Evolutionary conservation across 2,329 filamentous ascomycete species (phyloP).

Genomic region (Bimuria novae-zelandiae): DNA sequence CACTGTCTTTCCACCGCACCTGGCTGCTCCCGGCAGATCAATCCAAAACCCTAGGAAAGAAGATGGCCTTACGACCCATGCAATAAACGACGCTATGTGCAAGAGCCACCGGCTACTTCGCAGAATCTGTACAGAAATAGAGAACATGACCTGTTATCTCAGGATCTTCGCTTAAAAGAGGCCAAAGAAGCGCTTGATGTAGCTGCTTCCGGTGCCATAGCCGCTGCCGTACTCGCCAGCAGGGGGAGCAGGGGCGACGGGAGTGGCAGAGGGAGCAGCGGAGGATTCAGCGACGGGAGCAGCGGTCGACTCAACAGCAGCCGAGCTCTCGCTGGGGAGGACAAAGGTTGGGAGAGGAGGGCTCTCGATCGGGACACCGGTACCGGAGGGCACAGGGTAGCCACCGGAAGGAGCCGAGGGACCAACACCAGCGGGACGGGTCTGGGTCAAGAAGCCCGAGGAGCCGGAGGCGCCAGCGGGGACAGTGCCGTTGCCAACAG

Average conservation of each 20-base stretch:
- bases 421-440: slow-evolving; percentile 25
- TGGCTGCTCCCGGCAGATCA: slow-evolving; percentile 17
- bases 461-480: slow-evolving; percentile 26
- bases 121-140: slow-evolving; percentile 12
- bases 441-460: slow-evolving; percentile 40
- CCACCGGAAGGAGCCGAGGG: slow-evolving; percentile 18
- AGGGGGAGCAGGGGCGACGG: slow-evolving; percentile 20
- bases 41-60: slow-evolving; percentile 6
- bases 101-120: slow-evolving; percentile 10
- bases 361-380: slow-evolving; percentile 17
- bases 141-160: background rate
- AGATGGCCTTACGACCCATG: slow-evolving; percentile 3
- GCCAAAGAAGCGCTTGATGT: slow-evolving; percentile 12
- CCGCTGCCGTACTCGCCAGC: slow-evolving; percentile 14
- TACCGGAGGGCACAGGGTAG: slow-evolving; percentile 8
- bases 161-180: slow-evolving; percentile 1
- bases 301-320: slow-evolving; percentile 21
- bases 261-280: slow-evolving; percentile 18
- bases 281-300: slow-evolving; percentile 24
- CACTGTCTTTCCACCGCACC: slow-evolving; percentile 12
- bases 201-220: slow-evolving; percentile 5
- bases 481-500: slow-evolving; percentile 31
- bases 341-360: slow-evolving; percentile 27
- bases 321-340: slow-evolving; percentile 5
- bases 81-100: slow-evolving; percentile 9